Evolutionary conservation across 2,329 filamentous ascomycete genomes (phyloP).

Genomic region (Madurella fahalii): DNA sequence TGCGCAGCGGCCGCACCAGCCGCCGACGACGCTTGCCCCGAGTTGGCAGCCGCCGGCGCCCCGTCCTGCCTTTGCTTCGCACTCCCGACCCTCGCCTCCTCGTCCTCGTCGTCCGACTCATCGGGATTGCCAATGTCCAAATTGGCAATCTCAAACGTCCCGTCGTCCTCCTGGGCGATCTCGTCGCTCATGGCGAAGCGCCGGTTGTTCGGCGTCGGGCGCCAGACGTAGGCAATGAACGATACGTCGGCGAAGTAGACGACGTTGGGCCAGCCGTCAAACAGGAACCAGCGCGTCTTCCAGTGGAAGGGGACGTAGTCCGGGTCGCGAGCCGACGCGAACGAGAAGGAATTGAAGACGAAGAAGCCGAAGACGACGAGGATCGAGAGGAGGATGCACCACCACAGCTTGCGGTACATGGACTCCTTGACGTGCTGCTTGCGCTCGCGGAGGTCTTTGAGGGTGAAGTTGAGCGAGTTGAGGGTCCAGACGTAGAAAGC

Average conservation of each 20-base stretch:
- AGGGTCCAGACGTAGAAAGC: slow-evolving; percentile 99
- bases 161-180: slow-evolving; percentile 96
- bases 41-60: too few relatives aligned
- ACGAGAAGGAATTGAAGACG: slow-evolving; percentile 96
- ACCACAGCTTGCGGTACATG: slow-evolving; percentile 99
- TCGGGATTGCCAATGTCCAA: slow-evolving; percentile 80
- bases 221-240: slow-evolving; percentile 93
- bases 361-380: slow-evolving; percentile 97
- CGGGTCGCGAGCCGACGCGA: slow-evolving; percentile 77
- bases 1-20: not conserved
- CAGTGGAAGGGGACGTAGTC: slow-evolving; percentile 95
- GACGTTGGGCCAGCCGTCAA: slow-evolving; percentile 95
- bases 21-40: not conserved
- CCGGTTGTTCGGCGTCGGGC: slow-evolving; percentile 92
- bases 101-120: slow-evolving; percentile 53
- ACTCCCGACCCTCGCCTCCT: slow-evolving; percentile 49
- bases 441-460: slow-evolving; percentile 91
- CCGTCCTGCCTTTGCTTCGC: slow-evolving; percentile 1
- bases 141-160: slow-evolving; percentile 88
- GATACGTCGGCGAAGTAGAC: slow-evolving; percentile 93
- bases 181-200: slow-evolving; percentile 99
- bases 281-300: slow-evolving; percentile 95
- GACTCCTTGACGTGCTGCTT: slow-evolving; percentile 89
- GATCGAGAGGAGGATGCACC: slow-evolving; percentile 89
- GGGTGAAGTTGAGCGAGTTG: slow-evolving; percentile 88